Base-by-base conservation (phyloP, 805 yeast species). In the Isabelozyma pseudorhagii region DNA sequence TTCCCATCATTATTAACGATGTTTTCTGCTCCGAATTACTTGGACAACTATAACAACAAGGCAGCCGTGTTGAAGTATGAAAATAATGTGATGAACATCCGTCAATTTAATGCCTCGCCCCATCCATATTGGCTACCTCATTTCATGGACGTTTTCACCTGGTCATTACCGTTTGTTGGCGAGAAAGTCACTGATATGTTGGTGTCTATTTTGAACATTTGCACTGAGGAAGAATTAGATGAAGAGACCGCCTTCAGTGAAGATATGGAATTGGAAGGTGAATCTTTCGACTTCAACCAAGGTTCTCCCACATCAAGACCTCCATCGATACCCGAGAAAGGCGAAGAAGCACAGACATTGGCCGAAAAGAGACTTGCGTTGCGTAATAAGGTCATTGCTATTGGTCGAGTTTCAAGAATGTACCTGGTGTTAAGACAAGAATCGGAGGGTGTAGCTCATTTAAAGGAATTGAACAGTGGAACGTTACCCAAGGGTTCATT, bases 61-160 rank as follows among this genome's bases (percentile, higher is more conserved):
- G 98, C 97, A 1, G 98, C 98, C 0, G 90, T 93, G 14, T 75
- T 93, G 57, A 91, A 90, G 69, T 93, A 92, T 68, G 97, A 89
- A 59, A 82, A 88, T 64, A 86, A 91, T 57, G 94, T 91, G 18
- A 87, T 93, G 94, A 94, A 93, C 68, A 93, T 93, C 50, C 81
- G 97, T 50, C 98, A 93, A 69, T 93, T 94, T 75, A 91, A 92
- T 68, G 72, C 85, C 60, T 84, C 91, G 28, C 96, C 97, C 5
- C 98, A 93, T 69, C 99, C 99, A 1, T 93, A 94, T 70, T 91
- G 96, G 90, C 76, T 94, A 57, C 98, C 98, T 7, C 91, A 91
- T 66, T 89, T 92, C 60, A 90, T 92, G 96, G 97, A 94, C 67
- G 97, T 93, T 6, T 93, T 93, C 68, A 87, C 96, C 9, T 94